Evolutionary conservation across 805 yeast species (phyloP).

Genomic region (Helenozyma rhizophorensis): DNA sequence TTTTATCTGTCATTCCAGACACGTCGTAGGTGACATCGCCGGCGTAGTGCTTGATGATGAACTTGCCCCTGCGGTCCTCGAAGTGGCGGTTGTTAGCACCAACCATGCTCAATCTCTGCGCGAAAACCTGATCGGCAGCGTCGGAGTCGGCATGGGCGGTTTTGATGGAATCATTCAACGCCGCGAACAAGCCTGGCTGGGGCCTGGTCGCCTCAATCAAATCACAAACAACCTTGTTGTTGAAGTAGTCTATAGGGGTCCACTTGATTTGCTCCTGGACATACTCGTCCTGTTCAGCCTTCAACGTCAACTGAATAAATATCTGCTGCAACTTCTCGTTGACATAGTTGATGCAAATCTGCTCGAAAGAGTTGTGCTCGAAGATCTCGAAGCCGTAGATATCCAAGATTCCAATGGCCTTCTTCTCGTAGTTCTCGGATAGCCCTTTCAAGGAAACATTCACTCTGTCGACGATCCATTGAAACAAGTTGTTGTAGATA

Average conservation of each 20-base stretch:
- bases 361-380: conserved; percentile 93
- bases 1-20: conserved; percentile 89
- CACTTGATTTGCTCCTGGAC: conserved; percentile 92
- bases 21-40: conserved; percentile 96
- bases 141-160: conserved; percentile 97
- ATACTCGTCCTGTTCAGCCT: conserved; percentile 97
- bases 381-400: conserved; percentile 96
- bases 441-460: conserved; percentile 64
- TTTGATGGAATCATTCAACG: conserved; percentile 93
- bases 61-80: conserved; percentile 82
- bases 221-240: conserved; percentile 94
- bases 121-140: conserved; percentile 96
- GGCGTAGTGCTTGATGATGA: conserved; percentile 92
- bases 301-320: conserved; percentile 90
- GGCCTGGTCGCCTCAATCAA: conserved; percentile 91
- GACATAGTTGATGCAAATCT: conserved; percentile 91
- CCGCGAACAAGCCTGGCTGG: conserved; percentile 89
- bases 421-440: conserved; percentile 30
- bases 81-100: conserved; percentile 76
- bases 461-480: conserved; percentile 93
- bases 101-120: conserved; percentile 84
- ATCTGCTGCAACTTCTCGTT: conserved; percentile 95
- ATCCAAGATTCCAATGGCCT: conserved; percentile 90
- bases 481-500: conserved; percentile 85
- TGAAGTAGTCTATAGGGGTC: conserved; percentile 96